These are phyloP conservation scores for Rutstroemia sp. DNA, from an alignment of 2,329 filamentous ascomycete genomes.

Conservation along the genomic window DNA sequence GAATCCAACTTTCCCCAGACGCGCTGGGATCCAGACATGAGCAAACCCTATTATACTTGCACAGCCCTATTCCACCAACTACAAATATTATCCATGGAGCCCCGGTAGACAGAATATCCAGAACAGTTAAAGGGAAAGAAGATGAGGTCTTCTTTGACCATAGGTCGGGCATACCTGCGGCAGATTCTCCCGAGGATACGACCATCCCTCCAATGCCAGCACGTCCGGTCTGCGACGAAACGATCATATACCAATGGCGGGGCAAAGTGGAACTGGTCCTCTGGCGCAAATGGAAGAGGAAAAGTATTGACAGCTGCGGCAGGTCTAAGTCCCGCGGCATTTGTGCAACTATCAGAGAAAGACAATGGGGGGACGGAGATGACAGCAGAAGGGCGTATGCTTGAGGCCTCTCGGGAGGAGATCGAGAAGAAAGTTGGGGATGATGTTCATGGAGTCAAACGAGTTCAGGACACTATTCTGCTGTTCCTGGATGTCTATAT, in stretches of 20 bases:
- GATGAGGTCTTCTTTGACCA: slow-evolving; percentile 39
- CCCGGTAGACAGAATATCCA: slow-evolving; percentile 14
- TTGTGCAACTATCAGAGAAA: slow-evolving; percentile 50
- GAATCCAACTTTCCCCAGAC: no score
- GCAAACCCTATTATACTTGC: background rate
- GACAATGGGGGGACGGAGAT: slow-evolving; percentile 48
- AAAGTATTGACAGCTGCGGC: slow-evolving; percentile 21
- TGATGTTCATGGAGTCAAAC: slow-evolving; percentile 50
- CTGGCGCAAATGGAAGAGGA: slow-evolving; percentile 14
- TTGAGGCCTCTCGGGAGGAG: slow-evolving; percentile 72
- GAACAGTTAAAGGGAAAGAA: background rate
- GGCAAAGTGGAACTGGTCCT: slow-evolving; percentile 5
- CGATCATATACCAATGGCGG: slow-evolving; percentile 11
- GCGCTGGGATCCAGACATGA: no score
- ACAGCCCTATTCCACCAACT: background rate
- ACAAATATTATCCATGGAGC: slow-evolving; percentile 18
- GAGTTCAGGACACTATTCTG: slow-evolving; percentile 50
- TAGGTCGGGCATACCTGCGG: slow-evolving; percentile 40
- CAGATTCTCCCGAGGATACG: slow-evolving; percentile 27
- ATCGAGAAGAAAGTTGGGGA: slow-evolving; percentile 61
- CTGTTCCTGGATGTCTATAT: slow-evolving; percentile 65
- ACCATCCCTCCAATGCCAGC: slow-evolving; percentile 20
- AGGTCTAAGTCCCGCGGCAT: slow-evolving; percentile 45
- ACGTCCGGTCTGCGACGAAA: slow-evolving; percentile 11
- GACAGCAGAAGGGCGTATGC: slow-evolving; percentile 81